phyloP scores from a whole-genome alignment of 805 yeast genomes.

The Saccharomyces eubayanus region DNA sequence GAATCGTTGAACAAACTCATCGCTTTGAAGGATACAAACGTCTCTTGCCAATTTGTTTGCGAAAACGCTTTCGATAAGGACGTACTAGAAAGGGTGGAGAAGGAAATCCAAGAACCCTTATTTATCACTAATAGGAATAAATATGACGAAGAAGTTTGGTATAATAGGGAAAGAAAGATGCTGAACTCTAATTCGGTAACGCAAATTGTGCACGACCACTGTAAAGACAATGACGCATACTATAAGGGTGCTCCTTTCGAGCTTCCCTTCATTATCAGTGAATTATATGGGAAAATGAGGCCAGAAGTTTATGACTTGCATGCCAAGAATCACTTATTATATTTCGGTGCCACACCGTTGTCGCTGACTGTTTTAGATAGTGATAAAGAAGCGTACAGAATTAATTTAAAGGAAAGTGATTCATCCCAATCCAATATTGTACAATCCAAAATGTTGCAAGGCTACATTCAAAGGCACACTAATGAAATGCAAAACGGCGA shows the following conservation, averaged over 20 bases:
- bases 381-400: constrained; percentile 13
- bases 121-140: constrained; percentile 15
- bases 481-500: not conserved
- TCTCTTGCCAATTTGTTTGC: constrained; percentile 17
- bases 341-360: constrained; percentile 16
- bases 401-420: constrained; percentile 9
- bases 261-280: constrained; percentile 10
- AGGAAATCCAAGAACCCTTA: constrained; percentile 12
- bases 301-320: constrained; percentile 29
- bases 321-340: constrained; percentile 20
- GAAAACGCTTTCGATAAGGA: constrained; percentile 13
- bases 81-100: constrained; percentile 11
- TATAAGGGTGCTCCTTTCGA: constrained; percentile 1
- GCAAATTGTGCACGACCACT: constrained; percentile 1
- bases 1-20: constrained; percentile 34
- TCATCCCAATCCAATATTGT: constrained; percentile 13
- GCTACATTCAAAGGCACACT: constrained; percentile 2
- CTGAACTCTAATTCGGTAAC: not conserved
- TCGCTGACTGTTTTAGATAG: constrained; percentile 22
- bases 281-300: constrained; percentile 17
- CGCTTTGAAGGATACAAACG: constrained; percentile 10
- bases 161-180: constrained; percentile 4
- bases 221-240: not conserved
- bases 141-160: constrained; percentile 17
- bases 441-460: constrained; percentile 16